Percentiles rank a stretch among this genome's conserved stretches.
These are phyloP conservation scores for Alopecurus myosuroides DNA, from an alignment of 176 grass and related monocot species.

Conservation along the genomic window DNA sequence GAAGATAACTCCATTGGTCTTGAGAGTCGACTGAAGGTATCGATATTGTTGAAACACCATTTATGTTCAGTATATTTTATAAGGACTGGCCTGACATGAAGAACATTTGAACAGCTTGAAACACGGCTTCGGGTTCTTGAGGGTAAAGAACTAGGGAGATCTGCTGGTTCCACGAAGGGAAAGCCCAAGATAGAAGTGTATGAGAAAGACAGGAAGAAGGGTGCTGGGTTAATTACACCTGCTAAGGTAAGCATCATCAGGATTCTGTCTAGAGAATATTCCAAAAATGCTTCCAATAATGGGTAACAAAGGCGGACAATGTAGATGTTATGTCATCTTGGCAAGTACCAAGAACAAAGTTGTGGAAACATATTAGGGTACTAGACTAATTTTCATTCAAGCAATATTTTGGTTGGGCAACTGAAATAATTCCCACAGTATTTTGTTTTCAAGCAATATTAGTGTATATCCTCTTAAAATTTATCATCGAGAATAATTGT, in stretches of 20 bases:
- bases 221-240: constrained; percentile 66
- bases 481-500: background rate
- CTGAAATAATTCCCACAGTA: background rate
- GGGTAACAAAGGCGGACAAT: background rate
- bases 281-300: background rate
- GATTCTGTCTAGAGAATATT: background rate
- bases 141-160: constrained; percentile 68
- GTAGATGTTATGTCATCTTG: background rate
- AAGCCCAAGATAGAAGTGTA: constrained; percentile 90
- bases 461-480: background rate
- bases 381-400: no score
- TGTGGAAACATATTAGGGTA: background rate
- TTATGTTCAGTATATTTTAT: background rate
- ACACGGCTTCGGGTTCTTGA: constrained; percentile 72
- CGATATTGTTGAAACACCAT: background rate
- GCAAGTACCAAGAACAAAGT: background rate
- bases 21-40: constrained; percentile 79
- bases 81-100: background rate
- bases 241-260: constrained; percentile 52
- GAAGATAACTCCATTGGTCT: constrained; percentile 71
- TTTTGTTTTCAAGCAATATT: background rate
- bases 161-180: constrained; percentile 72
- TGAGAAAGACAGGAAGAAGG: constrained; percentile 83
- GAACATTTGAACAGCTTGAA: constrained; percentile 57
- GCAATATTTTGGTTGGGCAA: background rate